Evolutionary conservation across 2,329 filamentous ascomycete species (phyloP).

Genomic region (Fusarium brevicatenulatum): DNA sequence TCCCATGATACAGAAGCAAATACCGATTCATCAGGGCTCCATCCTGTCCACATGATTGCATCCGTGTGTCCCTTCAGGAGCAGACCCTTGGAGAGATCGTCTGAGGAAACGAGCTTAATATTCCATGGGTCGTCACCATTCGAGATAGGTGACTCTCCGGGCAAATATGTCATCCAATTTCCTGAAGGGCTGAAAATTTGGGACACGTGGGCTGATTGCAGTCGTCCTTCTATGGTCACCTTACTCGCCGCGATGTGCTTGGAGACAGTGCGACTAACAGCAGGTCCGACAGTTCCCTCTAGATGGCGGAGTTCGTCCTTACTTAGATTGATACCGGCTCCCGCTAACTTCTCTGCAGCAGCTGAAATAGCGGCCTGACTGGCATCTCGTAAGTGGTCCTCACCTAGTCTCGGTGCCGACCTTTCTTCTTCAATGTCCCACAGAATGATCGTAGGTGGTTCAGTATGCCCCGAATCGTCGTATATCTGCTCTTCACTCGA

Average conservation of each 20-base stretch:
- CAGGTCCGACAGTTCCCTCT: background rate
- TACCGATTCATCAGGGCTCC: constrained; percentile 15
- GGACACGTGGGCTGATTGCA: background rate
- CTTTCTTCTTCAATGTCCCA: constrained; percentile 15
- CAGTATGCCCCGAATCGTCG: background rate
- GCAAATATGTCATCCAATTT: constrained; percentile 1
- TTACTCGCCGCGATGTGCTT: background rate
- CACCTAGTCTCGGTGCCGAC: background rate
- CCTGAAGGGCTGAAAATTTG: constrained; percentile 14
- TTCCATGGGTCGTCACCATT: constrained; percentile 5
- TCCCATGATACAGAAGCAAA: constrained; percentile 28
- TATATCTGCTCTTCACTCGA: background rate
- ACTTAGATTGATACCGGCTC: background rate
- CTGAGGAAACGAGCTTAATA: background rate
- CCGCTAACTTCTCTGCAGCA: background rate
- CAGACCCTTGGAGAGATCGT: background rate
- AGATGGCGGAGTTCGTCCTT: background rate
- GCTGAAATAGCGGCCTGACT: background rate
- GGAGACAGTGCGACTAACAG: background rate
- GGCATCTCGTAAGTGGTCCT: background rate
- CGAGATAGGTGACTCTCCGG: background rate
- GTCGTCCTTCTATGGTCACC: background rate
- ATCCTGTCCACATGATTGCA: constrained; percentile 19
- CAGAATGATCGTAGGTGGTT: constrained; percentile 3
- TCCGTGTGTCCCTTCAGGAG: constrained; percentile 10